Conservation (phyloP, 23 red algal species). For the Chondrus crispus region DNA sequence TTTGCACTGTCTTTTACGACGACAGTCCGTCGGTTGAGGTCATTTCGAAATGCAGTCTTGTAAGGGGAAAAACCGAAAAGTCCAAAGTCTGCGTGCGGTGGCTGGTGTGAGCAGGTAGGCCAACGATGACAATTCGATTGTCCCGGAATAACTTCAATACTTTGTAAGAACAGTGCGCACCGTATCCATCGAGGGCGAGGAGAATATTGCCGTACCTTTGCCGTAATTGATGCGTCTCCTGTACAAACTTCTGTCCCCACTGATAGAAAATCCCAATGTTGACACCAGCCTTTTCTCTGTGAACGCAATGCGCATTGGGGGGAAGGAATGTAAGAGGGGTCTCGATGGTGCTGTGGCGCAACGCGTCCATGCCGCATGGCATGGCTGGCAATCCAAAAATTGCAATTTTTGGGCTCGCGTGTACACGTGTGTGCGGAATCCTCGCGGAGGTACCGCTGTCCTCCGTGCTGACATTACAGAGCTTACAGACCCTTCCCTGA, state of each 20-base stretch:
- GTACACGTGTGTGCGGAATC: no score
- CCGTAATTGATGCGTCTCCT: neutral
- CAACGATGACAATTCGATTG: neutral
- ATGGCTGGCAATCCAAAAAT: no score
- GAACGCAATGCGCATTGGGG: neutral
- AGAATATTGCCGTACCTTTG: neutral
- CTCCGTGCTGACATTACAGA: no score
- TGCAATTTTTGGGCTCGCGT: no score
- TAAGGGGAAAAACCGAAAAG: neutral
- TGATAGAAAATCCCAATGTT: neutral
- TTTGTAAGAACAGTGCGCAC: neutral
- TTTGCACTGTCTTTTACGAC: neutral
- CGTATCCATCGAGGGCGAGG: neutral
- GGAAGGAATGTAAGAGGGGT: neutral
- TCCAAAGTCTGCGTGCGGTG: neutral
- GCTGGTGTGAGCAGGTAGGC: neutral
- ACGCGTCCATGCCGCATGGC: no score
- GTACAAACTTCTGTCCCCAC: neutral
- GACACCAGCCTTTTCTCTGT: neutral
- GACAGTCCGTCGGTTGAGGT: neutral
- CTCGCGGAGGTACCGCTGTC: no score
- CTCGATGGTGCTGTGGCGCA: neutral
- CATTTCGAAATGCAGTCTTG: neutral
- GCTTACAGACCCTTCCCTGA: no score
- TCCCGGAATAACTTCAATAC: neutral